Percentiles rank a stretch among this genome's conserved stretches.
Conservation (phyloP, 352 stramenopile species). For the Lagenidium giganteum region DNA sequence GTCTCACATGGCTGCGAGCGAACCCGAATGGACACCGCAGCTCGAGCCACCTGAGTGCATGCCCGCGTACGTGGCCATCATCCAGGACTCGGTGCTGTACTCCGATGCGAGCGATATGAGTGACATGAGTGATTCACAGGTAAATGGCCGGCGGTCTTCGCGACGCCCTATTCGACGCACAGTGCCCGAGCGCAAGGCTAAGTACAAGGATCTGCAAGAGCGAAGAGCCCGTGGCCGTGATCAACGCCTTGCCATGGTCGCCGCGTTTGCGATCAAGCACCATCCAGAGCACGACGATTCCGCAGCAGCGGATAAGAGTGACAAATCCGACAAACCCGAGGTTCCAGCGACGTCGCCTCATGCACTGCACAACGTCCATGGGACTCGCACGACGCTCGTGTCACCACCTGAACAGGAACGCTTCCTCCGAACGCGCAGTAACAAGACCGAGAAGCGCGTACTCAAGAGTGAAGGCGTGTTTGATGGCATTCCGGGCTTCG, state of each 20-base stretch:
- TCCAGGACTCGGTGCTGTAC: background rate
- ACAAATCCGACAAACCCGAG: background rate
- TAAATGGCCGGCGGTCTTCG: too few relatives aligned
- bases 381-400: slow-evolving; percentile 1
- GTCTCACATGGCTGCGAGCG: slow-evolving; percentile 48
- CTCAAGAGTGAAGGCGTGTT: slow-evolving; percentile 33
- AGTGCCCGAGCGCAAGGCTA: slow-evolving; percentile 55
- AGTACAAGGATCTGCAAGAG: slow-evolving; percentile 54
- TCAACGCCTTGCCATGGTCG: slow-evolving; percentile 35
- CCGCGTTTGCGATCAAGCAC: background rate
- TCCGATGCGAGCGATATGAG: too few relatives aligned
- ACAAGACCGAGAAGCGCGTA: slow-evolving; percentile 24
- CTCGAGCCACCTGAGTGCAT: slow-evolving; percentile 20
- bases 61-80: background rate
- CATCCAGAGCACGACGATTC: background rate
- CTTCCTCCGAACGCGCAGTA: slow-evolving; percentile 40
- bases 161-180: slow-evolving; percentile 17
- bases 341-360: background rate
- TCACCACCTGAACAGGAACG: slow-evolving; percentile 33
- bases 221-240: slow-evolving; percentile 50
- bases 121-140: too few relatives aligned
- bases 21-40: slow-evolving; percentile 46
- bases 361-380: background rate
- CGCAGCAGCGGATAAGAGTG: background rate
- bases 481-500: slow-evolving; percentile 37